Evolutionary conservation across 192 early-diverging fungal species (phyloP).

Genomic region (Physocladia obscura): DNA sequence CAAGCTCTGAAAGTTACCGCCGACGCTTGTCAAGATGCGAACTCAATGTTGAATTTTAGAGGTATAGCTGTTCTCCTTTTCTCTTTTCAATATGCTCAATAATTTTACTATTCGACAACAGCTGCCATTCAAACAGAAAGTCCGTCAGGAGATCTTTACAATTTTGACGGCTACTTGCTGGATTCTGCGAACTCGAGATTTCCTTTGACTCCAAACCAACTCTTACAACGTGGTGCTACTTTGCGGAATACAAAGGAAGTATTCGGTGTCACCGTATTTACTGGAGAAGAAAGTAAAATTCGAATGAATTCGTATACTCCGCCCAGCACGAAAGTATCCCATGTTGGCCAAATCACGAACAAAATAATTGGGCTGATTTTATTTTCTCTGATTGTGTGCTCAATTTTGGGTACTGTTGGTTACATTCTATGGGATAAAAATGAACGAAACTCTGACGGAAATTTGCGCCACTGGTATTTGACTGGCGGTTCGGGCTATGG

Average conservation of each 20-base stretch:
- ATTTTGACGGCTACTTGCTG: slow-evolving; percentile 73
- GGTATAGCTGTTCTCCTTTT: slow-evolving; percentile 47
- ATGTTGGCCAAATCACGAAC: slow-evolving; percentile 43
- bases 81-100: slow-evolving; percentile 25
- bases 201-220: slow-evolving; percentile 74
- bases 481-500: background rate
- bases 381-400: slow-evolving; percentile 29
- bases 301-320: slow-evolving; percentile 45
- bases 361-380: slow-evolving; percentile 42
- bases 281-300: slow-evolving; percentile 59
- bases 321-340: slow-evolving; percentile 34
- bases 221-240: slow-evolving; percentile 81
- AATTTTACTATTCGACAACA: background rate
- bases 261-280: slow-evolving; percentile 67
- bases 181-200: slow-evolving; percentile 24
- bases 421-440: slow-evolving; percentile 27
- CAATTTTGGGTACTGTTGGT: slow-evolving; percentile 22
- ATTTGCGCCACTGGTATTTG: slow-evolving; percentile 23
- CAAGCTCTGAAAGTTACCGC: slow-evolving; percentile 62
- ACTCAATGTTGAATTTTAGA: slow-evolving; percentile 48
- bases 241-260: slow-evolving; percentile 80
- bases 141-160: slow-evolving; percentile 78
- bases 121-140: slow-evolving; percentile 64
- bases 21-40: slow-evolving; percentile 42
- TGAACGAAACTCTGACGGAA: background rate